phyloP scores from a whole-genome alignment of 352 stramenopile species.

The Globisporangium paddicum region DNA sequence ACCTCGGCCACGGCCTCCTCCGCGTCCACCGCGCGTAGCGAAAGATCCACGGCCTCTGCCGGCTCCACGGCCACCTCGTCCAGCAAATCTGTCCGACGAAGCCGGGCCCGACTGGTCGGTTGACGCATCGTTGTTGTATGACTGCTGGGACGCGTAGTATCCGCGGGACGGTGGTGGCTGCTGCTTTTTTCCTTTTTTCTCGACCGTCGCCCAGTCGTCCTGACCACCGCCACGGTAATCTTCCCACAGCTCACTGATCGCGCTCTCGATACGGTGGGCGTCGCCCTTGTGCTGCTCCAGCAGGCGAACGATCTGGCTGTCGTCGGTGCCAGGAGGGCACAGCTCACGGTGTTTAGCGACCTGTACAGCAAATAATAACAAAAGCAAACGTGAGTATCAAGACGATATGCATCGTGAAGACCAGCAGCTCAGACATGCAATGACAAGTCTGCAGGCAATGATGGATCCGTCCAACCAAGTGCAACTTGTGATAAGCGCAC shows the following conservation, averaged over 20 bases:
- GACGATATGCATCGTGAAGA: too few relatives aligned
- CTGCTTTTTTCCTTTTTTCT: slow-evolving; percentile 77
- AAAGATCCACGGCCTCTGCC: slow-evolving; percentile 46
- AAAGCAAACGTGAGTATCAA: slow-evolving; percentile 5
- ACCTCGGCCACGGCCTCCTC: slow-evolving; percentile 33
- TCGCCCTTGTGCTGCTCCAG: slow-evolving; percentile 74
- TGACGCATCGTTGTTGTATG: slow-evolving; percentile 28
- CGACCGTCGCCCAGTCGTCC: slow-evolving; percentile 73
- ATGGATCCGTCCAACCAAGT: too few relatives aligned
- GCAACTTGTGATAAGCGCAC: too few relatives aligned
- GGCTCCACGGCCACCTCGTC: slow-evolving; percentile 29
- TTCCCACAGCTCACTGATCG: slow-evolving; percentile 84
- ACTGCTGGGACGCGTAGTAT: slow-evolving; percentile 26
- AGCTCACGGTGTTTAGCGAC: slow-evolving; percentile 75
- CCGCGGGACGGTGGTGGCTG: slow-evolving; percentile 10
- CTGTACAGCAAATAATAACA: slow-evolving; percentile 16
- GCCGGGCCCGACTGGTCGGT: slow-evolving; percentile 23
- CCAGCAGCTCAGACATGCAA: too few relatives aligned
- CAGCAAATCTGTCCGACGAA: slow-evolving; percentile 29
- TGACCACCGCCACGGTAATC: slow-evolving; percentile 56
- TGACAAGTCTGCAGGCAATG: not conserved
- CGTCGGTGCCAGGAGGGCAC: slow-evolving; percentile 74
- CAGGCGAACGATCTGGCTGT: slow-evolving; percentile 65
- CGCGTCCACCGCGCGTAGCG: slow-evolving; percentile 42
- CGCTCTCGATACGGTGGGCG: slow-evolving; percentile 58